These are phyloP conservation scores for Actinidia chinensis DNA, from an alignment of 179 eudicot genomes.

Conservation along the genomic window DNA sequence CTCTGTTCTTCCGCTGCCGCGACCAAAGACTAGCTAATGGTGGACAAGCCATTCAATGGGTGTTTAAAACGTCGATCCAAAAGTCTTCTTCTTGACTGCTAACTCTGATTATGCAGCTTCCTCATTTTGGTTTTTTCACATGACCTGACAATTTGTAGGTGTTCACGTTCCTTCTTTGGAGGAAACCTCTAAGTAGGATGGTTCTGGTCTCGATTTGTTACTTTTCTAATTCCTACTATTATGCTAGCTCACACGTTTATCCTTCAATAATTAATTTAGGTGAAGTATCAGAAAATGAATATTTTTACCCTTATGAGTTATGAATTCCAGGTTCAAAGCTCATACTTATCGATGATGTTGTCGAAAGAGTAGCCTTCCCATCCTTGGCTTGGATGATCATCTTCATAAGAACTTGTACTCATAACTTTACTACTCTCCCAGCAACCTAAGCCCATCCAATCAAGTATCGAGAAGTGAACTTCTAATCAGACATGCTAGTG, in stretches of 20 bases:
- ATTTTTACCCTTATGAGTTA: neutral
- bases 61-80: too few species aligned
- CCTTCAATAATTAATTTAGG: neutral
- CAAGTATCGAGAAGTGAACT: slow-evolving; percentile 80
- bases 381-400: slow-evolving; percentile 79
- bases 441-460: slow-evolving; percentile 97
- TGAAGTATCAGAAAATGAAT: neutral
- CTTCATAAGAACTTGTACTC: slow-evolving; percentile 86
- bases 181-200: slow-evolving; percentile 88
- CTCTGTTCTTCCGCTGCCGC: too few species aligned
- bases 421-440: slow-evolving; percentile 96
- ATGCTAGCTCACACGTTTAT: too few species aligned
- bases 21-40: too few species aligned
- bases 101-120: too few species aligned
- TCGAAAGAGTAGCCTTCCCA: slow-evolving; percentile 75
- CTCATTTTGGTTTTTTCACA: too few species aligned
- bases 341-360: slow-evolving; percentile 88
- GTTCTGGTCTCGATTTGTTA: slow-evolving; percentile 82
- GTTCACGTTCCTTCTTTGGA: slow-evolving; percentile 84
- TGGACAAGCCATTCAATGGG: too few species aligned
- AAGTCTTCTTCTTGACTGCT: too few species aligned
- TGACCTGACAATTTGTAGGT: too few species aligned
- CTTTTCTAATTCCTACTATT: slow-evolving; percentile 26
- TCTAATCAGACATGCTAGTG: slow-evolving; percentile 80
- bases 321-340: slow-evolving; percentile 58